Evolutionary conservation across 805 yeast species (phyloP).

Genomic region (Saccharomyces paradoxus): DNA sequence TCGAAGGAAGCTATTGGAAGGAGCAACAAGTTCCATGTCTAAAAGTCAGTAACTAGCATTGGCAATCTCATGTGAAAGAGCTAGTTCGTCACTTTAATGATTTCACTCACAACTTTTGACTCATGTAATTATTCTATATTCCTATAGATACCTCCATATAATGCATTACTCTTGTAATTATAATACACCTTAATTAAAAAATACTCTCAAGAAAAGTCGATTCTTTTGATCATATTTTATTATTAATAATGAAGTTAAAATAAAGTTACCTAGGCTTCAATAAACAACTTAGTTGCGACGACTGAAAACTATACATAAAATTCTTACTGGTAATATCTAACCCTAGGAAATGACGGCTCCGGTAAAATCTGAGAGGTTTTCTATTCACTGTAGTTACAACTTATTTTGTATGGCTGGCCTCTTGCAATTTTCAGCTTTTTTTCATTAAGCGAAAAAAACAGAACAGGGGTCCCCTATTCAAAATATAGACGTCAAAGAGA

Average conservation of each 20-base stretch:
- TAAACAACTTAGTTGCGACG: background rate
- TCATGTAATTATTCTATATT: background rate
- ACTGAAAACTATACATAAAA: background rate
- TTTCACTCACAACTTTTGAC: background rate
- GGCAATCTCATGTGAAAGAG: background rate
- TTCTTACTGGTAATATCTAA: too few relatives aligned
- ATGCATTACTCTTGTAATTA: background rate
- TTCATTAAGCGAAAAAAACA: background rate
- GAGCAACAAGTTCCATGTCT: background rate
- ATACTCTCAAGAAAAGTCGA: background rate
- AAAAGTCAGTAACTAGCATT: background rate
- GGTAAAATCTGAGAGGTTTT: background rate
- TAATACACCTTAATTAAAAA: background rate
- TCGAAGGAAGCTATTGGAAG: slow-evolving; percentile 1
- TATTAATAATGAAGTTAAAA: background rate
- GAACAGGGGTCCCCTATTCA: background rate
- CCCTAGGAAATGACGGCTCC: background rate
- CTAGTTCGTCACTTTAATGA: background rate
- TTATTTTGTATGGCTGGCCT: background rate
- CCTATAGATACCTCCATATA: background rate
- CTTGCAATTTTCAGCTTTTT: background rate
- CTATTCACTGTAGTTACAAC: background rate
- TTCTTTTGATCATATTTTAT: background rate
- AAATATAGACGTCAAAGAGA: background rate
- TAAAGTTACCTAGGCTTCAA: background rate